Percentiles rank a stretch among this genome's conserved stretches.
Evolutionary conservation across 306 rosid species (phyloP).

Genomic region (Luffa acutangula): DNA sequence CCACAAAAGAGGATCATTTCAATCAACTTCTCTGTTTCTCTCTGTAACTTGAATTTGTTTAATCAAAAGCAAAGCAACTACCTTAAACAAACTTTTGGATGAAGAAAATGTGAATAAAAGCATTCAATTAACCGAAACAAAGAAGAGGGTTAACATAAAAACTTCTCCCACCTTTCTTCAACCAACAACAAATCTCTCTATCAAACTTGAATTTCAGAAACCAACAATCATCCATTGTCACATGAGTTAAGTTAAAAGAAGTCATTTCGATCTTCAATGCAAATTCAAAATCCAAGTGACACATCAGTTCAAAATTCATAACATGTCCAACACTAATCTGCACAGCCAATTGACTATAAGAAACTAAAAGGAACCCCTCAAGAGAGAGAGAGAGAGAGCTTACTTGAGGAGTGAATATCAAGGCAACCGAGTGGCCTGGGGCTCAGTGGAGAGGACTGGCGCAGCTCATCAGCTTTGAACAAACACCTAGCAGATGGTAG

Average conservation of each 20-base stretch:
- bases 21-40: not conserved
- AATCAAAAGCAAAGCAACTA: not conserved
- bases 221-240: not conserved
- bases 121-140: not conserved
- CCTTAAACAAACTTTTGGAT: not conserved
- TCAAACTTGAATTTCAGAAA: not conserved
- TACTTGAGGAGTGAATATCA: conserved; percentile 95
- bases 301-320: not conserved
- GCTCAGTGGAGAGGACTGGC: conserved; percentile 78
- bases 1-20: not conserved
- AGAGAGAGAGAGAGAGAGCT: conserved; percentile 2
- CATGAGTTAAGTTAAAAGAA: not conserved
- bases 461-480: conserved; percentile 59
- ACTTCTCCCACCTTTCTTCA: not conserved
- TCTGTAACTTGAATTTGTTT: not conserved
- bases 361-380: not conserved
- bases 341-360: not conserved
- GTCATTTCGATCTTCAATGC: not conserved
- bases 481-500: conserved; percentile 11
- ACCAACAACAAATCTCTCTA: not conserved
- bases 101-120: not conserved
- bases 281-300: not conserved
- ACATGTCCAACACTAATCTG: not conserved
- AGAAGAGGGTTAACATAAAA: not conserved
- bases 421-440: conserved; percentile 86